Conservation (phyloP, 176 grass and related monocot species). For the Tuctoria greenei region DNA sequence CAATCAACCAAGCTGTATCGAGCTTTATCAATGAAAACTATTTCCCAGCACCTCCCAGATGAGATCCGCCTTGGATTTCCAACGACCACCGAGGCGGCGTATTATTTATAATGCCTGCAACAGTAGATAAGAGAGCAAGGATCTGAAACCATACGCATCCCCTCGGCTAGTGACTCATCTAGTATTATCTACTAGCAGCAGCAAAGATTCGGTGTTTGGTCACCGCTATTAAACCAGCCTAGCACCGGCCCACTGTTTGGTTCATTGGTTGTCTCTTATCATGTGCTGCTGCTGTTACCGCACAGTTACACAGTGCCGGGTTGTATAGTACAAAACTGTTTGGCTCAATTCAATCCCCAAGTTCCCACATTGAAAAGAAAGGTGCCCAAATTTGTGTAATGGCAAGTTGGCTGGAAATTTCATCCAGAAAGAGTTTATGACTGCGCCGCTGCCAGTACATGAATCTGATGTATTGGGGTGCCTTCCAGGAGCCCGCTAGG, state of each 20-base stretch:
- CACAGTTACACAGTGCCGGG: background rate
- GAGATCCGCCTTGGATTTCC: slow-evolving; percentile 27
- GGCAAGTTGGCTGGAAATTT: background rate
- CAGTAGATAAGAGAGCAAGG: background rate
- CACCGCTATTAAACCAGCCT: slow-evolving; percentile 3
- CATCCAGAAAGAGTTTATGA: background rate
- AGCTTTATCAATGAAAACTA: background rate
- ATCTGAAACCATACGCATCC: background rate
- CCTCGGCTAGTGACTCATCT: background rate
- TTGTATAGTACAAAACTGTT: background rate
- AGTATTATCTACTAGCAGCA: background rate
- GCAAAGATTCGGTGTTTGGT: slow-evolving; percentile 42
- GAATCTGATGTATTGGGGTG: background rate
- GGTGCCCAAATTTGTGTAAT: background rate
- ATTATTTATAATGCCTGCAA: slow-evolving; percentile 38
- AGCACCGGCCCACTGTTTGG: background rate
- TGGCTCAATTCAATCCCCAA: background rate
- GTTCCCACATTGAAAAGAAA: background rate
- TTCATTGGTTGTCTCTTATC: background rate
- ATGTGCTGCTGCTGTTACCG: background rate
- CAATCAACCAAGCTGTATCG: slow-evolving; percentile 2
- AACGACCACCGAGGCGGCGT: background rate
- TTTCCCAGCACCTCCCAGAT: background rate
- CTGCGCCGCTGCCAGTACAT: background rate
- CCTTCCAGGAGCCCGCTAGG: background rate